Conservation (phyloP, 208 protist species). For the Acanthamoeba polyphaga region DNA sequence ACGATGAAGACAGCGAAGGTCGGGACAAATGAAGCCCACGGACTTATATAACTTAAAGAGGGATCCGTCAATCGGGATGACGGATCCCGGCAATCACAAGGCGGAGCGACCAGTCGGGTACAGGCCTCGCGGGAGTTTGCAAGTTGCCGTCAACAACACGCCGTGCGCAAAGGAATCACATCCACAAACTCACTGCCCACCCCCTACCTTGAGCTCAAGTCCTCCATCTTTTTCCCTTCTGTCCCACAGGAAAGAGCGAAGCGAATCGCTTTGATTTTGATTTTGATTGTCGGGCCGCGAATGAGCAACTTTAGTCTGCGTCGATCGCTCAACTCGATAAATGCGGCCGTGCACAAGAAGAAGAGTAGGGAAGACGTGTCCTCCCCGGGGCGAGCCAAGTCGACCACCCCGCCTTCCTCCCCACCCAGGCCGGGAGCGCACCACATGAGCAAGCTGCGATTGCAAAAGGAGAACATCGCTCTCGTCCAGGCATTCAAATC, state of each 20-base stretch:
- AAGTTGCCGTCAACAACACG: no score
- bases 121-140: no score
- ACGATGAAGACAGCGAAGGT: not conserved
- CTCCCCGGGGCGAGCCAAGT: not conserved
- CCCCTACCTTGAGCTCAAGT: no score
- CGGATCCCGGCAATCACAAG: no score
- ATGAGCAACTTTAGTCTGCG: constrained; percentile 14
- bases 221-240: no score
- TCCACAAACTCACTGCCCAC: no score
- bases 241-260: no score
- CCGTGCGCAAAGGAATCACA: no score
- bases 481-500: constrained; percentile 5
- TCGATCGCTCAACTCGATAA: constrained; percentile 26
- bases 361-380: constrained; percentile 50
- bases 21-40: not conserved
- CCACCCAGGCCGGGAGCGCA: not conserved
- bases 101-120: no score
- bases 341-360: constrained; percentile 31
- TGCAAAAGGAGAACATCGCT: constrained; percentile 33
- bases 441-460: not conserved
- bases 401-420: constrained; percentile 1
- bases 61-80: no score
- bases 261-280: not conserved
- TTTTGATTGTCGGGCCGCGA: not conserved
- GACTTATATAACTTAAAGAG: no score